Evolutionary conservation across 345 rosid genomes (phyloP).

Genomic region (Carallia pectinifolia): DNA sequence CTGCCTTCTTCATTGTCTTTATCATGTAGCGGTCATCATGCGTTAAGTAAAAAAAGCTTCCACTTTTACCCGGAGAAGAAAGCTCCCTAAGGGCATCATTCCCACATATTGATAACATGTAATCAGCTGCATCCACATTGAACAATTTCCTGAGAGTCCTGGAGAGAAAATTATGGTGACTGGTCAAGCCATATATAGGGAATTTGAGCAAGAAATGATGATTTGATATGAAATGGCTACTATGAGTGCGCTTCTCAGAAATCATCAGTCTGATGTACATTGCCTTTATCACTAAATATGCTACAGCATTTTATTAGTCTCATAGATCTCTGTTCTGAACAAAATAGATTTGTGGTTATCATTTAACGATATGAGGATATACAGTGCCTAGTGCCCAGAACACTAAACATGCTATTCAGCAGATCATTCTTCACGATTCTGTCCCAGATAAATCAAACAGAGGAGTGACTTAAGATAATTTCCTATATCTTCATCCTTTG

Average conservation of each 20-base stretch:
- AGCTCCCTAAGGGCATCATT: constrained; percentile 95
- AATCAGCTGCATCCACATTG: constrained; percentile 91
- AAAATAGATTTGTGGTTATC: background rate
- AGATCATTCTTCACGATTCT: background rate
- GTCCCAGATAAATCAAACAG: background rate
- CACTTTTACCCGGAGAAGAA: constrained; percentile 98
- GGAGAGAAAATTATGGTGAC: constrained; percentile 19
- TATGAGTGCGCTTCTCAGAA: too few species aligned
- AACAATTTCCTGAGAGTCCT: constrained; percentile 95
- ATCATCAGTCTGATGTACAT: too few species aligned
- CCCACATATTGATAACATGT: constrained; percentile 94
- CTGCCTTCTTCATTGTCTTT: constrained; percentile 95
- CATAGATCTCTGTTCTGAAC: too few species aligned
- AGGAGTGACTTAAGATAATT: background rate
- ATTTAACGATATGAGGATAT: background rate
- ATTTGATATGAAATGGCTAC: background rate
- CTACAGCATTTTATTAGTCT: too few species aligned
- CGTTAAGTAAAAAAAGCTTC: constrained; percentile 91
- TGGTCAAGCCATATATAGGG: constrained; percentile 10
- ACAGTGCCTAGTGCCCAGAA: background rate
- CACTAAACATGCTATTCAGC: background rate
- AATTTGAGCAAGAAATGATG: background rate
- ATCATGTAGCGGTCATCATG: constrained; percentile 96
- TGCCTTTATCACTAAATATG: too few species aligned
- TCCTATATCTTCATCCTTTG: background rate